These are phyloP conservation scores for Glaciozyma martinii DNA, from an alignment of 768 basidiomycete species.

Conservation along the genomic window DNA sequence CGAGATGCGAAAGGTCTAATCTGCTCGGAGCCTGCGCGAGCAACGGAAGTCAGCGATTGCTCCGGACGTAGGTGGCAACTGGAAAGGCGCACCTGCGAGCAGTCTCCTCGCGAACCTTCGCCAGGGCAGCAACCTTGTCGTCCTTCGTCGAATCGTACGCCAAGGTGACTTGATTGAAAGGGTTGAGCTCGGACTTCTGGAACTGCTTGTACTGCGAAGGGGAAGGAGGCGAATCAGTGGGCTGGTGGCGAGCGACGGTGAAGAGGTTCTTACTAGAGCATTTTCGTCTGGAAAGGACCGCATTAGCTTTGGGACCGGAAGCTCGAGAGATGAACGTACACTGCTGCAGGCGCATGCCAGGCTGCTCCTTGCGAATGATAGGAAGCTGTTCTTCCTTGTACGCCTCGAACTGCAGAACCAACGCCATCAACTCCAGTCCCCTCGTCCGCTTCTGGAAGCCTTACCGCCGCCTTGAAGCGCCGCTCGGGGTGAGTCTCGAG, in stretches of 20 bases:
- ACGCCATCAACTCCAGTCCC: no score
- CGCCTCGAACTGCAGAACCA: conserved; percentile 36
- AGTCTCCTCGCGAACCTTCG: conserved; percentile 27
- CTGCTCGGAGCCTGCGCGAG: not conserved
- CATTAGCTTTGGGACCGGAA: not conserved
- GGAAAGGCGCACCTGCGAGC: conserved; percentile 12
- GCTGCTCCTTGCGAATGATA: conserved; percentile 41
- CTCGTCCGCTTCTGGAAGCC: no score
- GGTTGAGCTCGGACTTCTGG: conserved; percentile 39
- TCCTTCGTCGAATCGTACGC: conserved; percentile 44
- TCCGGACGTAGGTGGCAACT: not conserved
- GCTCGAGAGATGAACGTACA: not conserved
- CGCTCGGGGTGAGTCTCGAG: conserved; percentile 37
- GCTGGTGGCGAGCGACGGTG: not conserved
- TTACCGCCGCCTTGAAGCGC: conserved; percentile 43
- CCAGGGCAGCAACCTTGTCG: conserved; percentile 41
- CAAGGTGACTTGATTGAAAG: conserved; percentile 41
- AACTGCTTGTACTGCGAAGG: conserved; percentile 37
- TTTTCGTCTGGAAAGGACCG: not conserved
- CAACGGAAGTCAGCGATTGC: not conserved
- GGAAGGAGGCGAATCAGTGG: not conserved
- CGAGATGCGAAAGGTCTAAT: not conserved
- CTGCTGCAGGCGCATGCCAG: conserved; percentile 44
- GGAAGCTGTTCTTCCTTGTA: conserved; percentile 43
- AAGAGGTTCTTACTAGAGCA: not conserved